Conservation (phyloP, 2,329 filamentous ascomycete genomes). For the Knoxdaviesia capensis region DNA sequence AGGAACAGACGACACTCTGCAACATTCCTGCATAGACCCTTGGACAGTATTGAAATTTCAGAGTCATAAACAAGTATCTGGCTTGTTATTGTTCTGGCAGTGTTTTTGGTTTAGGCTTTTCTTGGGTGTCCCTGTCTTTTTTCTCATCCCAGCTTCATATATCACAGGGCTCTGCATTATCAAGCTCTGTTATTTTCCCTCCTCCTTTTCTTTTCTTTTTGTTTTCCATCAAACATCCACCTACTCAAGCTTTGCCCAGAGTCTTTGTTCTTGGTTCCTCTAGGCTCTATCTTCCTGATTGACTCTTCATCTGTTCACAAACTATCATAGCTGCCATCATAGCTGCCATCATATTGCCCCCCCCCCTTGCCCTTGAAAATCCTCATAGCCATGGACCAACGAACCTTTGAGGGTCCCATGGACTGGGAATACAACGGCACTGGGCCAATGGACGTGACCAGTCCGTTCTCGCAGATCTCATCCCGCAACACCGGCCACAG, state of each 20-base stretch:
- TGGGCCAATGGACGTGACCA: slow-evolving; percentile 37
- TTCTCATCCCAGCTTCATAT: no score
- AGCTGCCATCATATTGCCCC: background rate
- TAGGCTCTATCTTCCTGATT: background rate
- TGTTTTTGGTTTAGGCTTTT: no score
- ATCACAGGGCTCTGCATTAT: no score
- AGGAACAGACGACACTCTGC: no score
- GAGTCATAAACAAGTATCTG: no score
- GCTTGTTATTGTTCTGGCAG: no score
- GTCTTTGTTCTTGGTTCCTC: background rate
- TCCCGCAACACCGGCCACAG: slow-evolving; percentile 19
- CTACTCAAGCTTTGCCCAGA: slow-evolving; percentile 1
- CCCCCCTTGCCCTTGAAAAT: background rate
- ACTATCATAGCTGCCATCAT: background rate
- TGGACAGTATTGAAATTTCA: no score
- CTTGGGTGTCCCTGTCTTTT: no score
- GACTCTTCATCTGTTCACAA: background rate
- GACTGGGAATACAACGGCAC: slow-evolving; percentile 43
- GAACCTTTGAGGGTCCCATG: slow-evolving; percentile 41
- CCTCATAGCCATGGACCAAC: slow-evolving; percentile 24
- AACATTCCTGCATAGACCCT: no score
- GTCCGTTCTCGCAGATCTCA: slow-evolving; percentile 34
- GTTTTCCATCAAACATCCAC: no score
- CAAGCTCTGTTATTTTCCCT: no score
- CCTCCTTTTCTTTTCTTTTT: no score